Conservation (phyloP, 208 protist species). For the Trypanosoma scelopori region DNA sequence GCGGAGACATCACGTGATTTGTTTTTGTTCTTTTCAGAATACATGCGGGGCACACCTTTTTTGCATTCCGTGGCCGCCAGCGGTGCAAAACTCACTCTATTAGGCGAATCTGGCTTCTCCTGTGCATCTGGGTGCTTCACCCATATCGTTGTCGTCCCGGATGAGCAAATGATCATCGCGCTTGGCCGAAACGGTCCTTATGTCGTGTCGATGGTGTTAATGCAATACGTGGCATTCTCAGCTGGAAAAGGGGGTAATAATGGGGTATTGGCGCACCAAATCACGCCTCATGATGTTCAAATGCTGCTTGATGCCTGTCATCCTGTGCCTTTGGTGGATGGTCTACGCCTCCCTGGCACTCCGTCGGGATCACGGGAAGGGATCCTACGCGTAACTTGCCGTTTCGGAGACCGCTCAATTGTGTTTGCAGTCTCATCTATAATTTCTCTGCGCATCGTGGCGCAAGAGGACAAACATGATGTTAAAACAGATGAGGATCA, state of each 20-base stretch:
- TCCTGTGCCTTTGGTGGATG: slow-evolving; percentile 16
- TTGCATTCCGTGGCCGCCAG: neutral
- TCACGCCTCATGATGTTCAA: slow-evolving; percentile 8
- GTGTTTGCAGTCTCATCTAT: slow-evolving; percentile 2
- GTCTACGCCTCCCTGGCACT: slow-evolving; percentile 14
- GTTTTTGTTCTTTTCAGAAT: slow-evolving; percentile 17
- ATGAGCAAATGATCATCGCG: slow-evolving; percentile 13
- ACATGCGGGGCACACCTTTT: slow-evolving; percentile 17
- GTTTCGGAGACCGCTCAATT: neutral
- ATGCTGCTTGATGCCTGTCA: slow-evolving; percentile 23
- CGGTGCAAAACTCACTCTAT: neutral
- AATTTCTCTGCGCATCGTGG: neutral
- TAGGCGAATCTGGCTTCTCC: slow-evolving; percentile 7
- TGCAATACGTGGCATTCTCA: neutral
- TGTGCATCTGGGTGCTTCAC: slow-evolving; percentile 23
- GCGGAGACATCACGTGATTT: neutral
- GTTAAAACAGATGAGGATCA: neutral
- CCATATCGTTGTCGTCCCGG: slow-evolving; percentile 5
- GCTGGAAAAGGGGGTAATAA: neutral
- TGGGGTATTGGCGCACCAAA: neutral
- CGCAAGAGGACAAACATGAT: neutral
- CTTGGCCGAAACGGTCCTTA: slow-evolving; percentile 30
- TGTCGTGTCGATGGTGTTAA: slow-evolving; percentile 17
- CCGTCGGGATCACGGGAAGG: slow-evolving; percentile 14
- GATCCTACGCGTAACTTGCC: slow-evolving; percentile 16